Evolutionary conservation across 2,329 filamentous ascomycete species (phyloP).

Genomic region (Monosporascus sp.): DNA sequence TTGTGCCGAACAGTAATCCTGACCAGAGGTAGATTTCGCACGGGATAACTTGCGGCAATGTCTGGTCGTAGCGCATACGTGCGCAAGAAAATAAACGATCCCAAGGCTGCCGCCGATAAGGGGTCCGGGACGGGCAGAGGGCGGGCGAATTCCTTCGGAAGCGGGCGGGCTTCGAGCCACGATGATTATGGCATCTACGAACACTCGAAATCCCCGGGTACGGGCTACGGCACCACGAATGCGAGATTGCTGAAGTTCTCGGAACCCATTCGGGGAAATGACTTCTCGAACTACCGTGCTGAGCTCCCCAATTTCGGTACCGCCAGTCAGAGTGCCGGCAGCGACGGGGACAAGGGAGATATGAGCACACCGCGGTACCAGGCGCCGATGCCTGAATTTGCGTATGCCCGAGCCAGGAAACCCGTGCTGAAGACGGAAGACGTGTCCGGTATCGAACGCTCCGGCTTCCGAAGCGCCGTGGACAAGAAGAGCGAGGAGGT

Average conservation of each 20-base stretch:
- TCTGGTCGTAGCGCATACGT: conserved; percentile 54
- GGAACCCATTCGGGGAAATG: conserved; percentile 31
- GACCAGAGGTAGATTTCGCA: no score
- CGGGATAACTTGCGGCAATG: conserved; percentile 30
- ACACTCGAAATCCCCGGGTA: conserved; percentile 32
- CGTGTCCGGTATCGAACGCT: conserved; percentile 50
- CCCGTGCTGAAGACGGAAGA: conserved; percentile 44
- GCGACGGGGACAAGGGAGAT: conserved; percentile 30
- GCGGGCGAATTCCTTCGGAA: conserved; percentile 33
- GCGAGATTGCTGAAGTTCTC: conserved; percentile 42
- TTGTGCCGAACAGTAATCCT: no score
- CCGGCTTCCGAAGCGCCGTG: conserved; percentile 44
- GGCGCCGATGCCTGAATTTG: conserved; percentile 37
- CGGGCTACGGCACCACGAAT: conserved; percentile 38
- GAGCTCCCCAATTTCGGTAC: conserved; percentile 24
- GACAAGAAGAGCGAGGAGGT: conserved; percentile 54
- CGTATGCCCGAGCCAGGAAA: conserved; percentile 37
- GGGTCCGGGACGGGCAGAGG: conserved; percentile 14
- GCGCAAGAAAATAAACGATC: conserved; percentile 53
- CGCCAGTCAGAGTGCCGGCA: conserved; percentile 35
- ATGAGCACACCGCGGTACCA: conserved; percentile 14
- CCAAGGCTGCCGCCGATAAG: conserved; percentile 30
- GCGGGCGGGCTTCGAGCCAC: conserved; percentile 28
- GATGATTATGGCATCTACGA: conserved; percentile 35
- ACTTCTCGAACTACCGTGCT: conserved; percentile 19